Evolutionary conservation across 2,329 filamentous ascomycete species (phyloP), one percentile per base, ranked within the genome.

Genomic region (Monilinia fructigena): DNA sequence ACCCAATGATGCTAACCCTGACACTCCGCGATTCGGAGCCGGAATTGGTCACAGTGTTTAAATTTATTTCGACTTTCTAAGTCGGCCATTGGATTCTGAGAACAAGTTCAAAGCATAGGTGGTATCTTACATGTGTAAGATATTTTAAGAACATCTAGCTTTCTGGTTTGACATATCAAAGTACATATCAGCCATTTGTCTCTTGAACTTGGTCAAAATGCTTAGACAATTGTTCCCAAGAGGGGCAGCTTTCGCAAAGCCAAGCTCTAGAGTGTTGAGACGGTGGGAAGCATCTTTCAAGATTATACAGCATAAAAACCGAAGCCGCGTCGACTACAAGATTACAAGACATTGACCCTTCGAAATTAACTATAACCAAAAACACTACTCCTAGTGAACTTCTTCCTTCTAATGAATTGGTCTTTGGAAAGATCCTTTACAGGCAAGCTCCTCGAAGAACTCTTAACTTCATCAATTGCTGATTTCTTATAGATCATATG

Each of bases 401-500:
- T 65, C 82, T 85, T 69, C 88, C 93, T 64, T 86, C 90, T 18
- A 86, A 94, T 76, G 88, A 96, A 70, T 87, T 99, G 65, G 83
- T 98, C 70, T 99, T 99, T 78, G 95, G 95, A 70, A 70, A 86
- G 86, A 72, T 89, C 88, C 60, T 99, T 99, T 79, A 97, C 95
- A 74, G 93, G 92, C 93, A 80, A 66, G 78, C 67, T 47, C 26
- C 45, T 65, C 62, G 61, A 38, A 50, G 28, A 35, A 45, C 50
- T 61, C 28, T 42, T 35, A 42, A 48, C 38, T 58, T 48, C 20
- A 45, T 3, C 52, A 14, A 54, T 50, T 66, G 63, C 63, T 69
- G 63, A 55, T 54, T 20, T 42, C 28, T 56, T 10, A n/a, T 52
- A 96, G 95, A 99, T 82, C 95, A 98, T 81, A 98, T 99, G 94